Percentiles rank a stretch among this genome's conserved stretches.
These are phyloP conservation scores for Sarocladium oryzae DNA, from an alignment of 2,329 filamentous ascomycete species.

Conservation along the genomic window DNA sequence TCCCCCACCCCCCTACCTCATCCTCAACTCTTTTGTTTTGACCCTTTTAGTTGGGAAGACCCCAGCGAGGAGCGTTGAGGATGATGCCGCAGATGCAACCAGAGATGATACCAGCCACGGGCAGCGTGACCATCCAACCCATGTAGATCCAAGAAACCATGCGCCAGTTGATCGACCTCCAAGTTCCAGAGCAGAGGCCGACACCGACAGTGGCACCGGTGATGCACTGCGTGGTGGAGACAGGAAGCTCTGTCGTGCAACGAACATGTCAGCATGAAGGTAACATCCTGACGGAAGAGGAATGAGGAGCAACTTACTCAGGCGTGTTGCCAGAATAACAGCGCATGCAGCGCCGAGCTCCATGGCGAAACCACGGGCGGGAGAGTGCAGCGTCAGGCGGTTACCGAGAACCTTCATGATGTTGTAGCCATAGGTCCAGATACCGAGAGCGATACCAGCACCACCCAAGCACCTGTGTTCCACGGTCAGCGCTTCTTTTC, in stretches of 20 bases:
- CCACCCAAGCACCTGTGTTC: slow-evolving; percentile 37
- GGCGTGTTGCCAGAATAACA: slow-evolving; percentile 7
- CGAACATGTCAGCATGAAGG: too few species aligned
- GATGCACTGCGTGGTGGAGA: slow-evolving; percentile 22
- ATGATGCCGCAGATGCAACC: slow-evolving; percentile 12
- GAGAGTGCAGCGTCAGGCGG: slow-evolving; percentile 55
- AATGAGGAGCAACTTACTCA: not conserved
- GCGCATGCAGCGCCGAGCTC: slow-evolving; percentile 39
- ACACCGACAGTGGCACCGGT: slow-evolving; percentile 21
- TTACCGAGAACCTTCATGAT: slow-evolving; percentile 60
- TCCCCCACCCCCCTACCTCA: too few species aligned
- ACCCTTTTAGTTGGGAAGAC: not conserved
- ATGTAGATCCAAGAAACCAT: slow-evolving; percentile 20
- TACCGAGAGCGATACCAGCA: slow-evolving; percentile 44
- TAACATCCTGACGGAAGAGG: too few species aligned
- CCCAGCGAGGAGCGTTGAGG: slow-evolving; percentile 7
- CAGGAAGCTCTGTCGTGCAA: slow-evolving; percentile 15
- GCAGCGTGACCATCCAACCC: slow-evolving; percentile 21
- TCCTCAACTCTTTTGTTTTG: too few species aligned
- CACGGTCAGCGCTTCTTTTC: not conserved
- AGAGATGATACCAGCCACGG: slow-evolving; percentile 18
- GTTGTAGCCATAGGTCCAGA: slow-evolving; percentile 57
- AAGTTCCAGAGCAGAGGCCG: slow-evolving; percentile 18
- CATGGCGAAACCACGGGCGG: slow-evolving; percentile 33
- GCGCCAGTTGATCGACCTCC: slow-evolving; percentile 19